Evolutionary conservation across 2,329 filamentous ascomycete genomes (phyloP).

Genomic region (Fusarium sp.): DNA sequence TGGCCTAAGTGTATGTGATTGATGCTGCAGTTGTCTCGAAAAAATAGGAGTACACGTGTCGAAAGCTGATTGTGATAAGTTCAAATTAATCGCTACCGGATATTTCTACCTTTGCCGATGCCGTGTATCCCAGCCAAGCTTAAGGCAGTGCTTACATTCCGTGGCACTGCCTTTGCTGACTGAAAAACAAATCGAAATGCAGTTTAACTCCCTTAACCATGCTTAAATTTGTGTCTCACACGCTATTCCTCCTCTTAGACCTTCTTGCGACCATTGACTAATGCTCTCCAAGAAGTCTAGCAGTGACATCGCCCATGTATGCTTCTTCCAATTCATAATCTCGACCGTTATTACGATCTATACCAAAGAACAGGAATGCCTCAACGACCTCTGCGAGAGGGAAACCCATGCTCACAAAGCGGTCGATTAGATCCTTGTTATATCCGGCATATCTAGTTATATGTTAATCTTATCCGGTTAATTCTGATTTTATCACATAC

Average conservation of each 20-base stretch:
- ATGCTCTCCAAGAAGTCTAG: constrained; percentile 84
- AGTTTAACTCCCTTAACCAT: constrained; percentile 46
- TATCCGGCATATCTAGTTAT: constrained; percentile 83
- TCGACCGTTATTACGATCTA: constrained; percentile 80
- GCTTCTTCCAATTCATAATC: constrained; percentile 91
- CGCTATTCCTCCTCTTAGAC: constrained; percentile 16
- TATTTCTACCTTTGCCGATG: background rate
- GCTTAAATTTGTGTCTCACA: constrained; percentile 30
- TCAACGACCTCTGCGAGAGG: constrained; percentile 87
- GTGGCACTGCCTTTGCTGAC: constrained; percentile 31
- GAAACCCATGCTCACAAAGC: constrained; percentile 93
- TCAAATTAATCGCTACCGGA: background rate
- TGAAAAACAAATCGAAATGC: constrained; percentile 16
- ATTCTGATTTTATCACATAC: constrained; percentile 44
- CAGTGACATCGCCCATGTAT: constrained; percentile 91
- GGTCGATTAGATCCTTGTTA: constrained; percentile 83
- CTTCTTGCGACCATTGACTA: constrained; percentile 48
- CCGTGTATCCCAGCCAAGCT: background rate
- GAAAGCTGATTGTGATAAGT: background rate
- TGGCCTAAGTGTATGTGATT: constrained; percentile 18
- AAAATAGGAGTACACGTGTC: background rate
- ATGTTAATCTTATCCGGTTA: background rate
- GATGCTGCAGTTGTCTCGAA: constrained; percentile 3
- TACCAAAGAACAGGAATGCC: constrained; percentile 84
- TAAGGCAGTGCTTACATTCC: constrained; percentile 7